These are phyloP conservation scores for Pestalotiopsis sp. DNA, from an alignment of 2,329 filamentous ascomycete species.

Conservation along the genomic window DNA sequence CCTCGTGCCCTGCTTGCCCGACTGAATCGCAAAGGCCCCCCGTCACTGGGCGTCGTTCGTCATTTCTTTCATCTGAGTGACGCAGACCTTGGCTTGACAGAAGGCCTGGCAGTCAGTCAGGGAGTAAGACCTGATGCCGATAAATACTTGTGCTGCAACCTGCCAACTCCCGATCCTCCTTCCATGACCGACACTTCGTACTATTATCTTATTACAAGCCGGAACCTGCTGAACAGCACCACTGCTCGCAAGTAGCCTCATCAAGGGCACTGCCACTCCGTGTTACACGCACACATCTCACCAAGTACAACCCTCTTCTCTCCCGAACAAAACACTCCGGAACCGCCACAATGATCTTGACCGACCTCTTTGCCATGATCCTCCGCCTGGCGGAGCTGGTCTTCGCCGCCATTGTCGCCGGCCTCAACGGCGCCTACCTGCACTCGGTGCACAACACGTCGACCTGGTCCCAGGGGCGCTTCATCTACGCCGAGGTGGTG, in stretches of 20 bases:
- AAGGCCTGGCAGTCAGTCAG: neutral
- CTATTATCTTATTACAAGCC: neutral
- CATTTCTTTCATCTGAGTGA: neutral
- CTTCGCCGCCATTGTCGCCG: conserved; percentile 73
- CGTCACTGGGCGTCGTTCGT: neutral
- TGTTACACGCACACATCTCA: neutral
- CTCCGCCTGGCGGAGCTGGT: conserved; percentile 65
- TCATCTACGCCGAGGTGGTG: conserved; percentile 76
- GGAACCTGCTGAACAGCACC: neutral
- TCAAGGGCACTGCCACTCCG: neutral
- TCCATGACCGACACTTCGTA: neutral
- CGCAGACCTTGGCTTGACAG: neutral
- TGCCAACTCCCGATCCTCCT: neutral
- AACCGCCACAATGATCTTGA: conserved; percentile 8
- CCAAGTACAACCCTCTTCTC: neutral
- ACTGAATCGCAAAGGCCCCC: neutral
- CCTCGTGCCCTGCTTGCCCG: neutral
- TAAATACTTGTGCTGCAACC: conserved; percentile 9
- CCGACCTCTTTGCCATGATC: conserved; percentile 50
- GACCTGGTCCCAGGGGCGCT: conserved; percentile 60
- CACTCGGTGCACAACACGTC: conserved; percentile 47
- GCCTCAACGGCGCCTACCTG: conserved; percentile 69
- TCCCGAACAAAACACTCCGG: neutral
- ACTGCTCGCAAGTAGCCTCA: neutral
- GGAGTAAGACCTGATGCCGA: neutral